Percentiles rank a stretch among this genome's conserved stretches.
Evolutionary conservation across 495 filamentous ascomycete species (phyloP).

Genomic region (Neurospora sublineolata): DNA sequence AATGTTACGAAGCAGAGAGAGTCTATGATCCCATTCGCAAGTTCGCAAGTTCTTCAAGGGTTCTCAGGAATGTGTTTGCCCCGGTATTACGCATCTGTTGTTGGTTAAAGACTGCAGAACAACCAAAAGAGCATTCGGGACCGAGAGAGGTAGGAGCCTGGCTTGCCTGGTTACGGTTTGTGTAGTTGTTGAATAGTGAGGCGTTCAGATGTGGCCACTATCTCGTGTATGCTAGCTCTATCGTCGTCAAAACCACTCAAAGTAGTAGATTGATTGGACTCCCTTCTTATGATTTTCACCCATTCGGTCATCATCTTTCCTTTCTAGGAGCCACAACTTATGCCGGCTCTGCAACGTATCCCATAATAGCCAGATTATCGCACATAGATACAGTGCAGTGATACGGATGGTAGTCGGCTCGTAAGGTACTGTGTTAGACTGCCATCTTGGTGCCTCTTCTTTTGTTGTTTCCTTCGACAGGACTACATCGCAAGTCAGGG

Average conservation of each 20-base stretch:
- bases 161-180: neutral
- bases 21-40: neutral
- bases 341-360: neutral
- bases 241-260: neutral
- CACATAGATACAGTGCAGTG: neutral
- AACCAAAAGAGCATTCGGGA: neutral
- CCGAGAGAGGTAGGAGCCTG: neutral
- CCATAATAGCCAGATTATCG: neutral
- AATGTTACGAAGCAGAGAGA: neutral
- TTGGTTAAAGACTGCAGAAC: neutral
- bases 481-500: neutral
- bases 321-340: neutral
- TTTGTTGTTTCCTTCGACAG: neutral
- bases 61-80: neutral
- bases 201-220: neutral
- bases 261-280: neutral
- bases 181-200: neutral
- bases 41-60: neutral
- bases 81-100: neutral
- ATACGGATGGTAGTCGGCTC: neutral
- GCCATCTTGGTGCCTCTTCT: neutral
- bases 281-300: neutral
- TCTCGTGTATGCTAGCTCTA: neutral
- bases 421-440: neutral
- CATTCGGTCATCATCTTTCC: neutral